phyloP scores from a whole-genome alignment of 352 stramenopile genomes.

The Phytopythium vexans region DNA sequence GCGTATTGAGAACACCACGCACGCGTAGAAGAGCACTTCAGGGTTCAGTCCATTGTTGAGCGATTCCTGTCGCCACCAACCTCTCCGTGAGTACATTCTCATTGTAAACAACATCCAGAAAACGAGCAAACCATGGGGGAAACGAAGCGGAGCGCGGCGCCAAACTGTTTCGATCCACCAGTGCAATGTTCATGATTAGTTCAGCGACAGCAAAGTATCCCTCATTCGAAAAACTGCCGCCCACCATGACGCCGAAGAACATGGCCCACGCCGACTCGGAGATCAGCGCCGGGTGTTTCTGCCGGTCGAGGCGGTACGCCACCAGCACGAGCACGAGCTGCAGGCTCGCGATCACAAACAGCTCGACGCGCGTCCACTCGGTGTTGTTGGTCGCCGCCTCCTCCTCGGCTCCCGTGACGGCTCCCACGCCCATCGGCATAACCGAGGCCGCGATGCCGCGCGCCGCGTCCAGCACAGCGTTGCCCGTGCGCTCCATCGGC shows the following conservation, averaged over 20 bases:
- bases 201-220: not conserved
- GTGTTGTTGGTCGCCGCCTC: conserved; percentile 11
- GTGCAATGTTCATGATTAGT: too few relatives aligned
- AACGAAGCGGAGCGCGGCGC: conserved; percentile 67
- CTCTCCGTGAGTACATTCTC: not conserved
- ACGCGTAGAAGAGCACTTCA: conserved; percentile 83
- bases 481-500: conserved; percentile 19
- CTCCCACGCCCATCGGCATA: conserved; percentile 10
- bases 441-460: conserved; percentile 10
- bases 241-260: conserved; percentile 80
- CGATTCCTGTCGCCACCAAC: conserved; percentile 43
- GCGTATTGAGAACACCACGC: conserved; percentile 10
- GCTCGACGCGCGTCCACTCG: conserved; percentile 72
- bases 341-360: conserved; percentile 78
- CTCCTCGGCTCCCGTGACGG: conserved; percentile 15
- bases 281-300: conserved; percentile 60
- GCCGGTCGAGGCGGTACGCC: conserved; percentile 73
- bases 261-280: conserved; percentile 82
- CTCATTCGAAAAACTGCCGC: too few relatives aligned
- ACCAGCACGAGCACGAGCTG: conserved; percentile 82
- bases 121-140: conserved; percentile 55
- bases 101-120: not conserved
- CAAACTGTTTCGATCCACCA: conserved; percentile 42
- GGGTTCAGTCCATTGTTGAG: conserved; percentile 80
- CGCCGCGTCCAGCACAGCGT: conserved; percentile 29